phyloP scores from a whole-genome alignment of 2,329 filamentous ascomycete genomes.

The Didymella lethalis region DNA sequence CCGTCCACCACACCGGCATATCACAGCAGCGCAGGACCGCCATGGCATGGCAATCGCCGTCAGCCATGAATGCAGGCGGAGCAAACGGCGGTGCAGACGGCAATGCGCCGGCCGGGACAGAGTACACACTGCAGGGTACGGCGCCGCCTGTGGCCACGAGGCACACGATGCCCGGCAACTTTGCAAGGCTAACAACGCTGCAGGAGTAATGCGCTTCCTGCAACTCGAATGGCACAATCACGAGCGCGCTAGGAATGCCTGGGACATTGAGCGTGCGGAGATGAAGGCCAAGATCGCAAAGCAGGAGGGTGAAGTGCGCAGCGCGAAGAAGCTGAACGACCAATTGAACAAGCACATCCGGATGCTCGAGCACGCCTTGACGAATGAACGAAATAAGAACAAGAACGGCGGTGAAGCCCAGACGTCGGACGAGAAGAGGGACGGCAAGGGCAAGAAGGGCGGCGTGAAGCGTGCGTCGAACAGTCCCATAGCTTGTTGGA shows the following conservation, averaged over 20 bases:
- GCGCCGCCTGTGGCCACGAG: slow-evolving; percentile 14
- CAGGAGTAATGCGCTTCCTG: slow-evolving; percentile 98
- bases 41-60: slow-evolving; percentile 77
- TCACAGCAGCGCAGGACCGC: slow-evolving; percentile 35
- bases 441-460: slow-evolving; percentile 47
- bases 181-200: slow-evolving; percentile 27
- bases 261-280: slow-evolving; percentile 98
- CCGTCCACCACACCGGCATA: slow-evolving; percentile 36
- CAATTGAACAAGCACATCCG: slow-evolving; percentile 88
- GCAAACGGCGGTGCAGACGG: slow-evolving; percentile 58
- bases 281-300: slow-evolving; percentile 98
- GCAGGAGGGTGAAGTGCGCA: slow-evolving; percentile 86
- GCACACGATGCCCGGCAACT: slow-evolving; percentile 12
- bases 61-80: slow-evolving; percentile 66
- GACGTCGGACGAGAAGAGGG: slow-evolving; percentile 54
- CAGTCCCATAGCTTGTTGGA: slow-evolving; percentile 17
- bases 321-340: slow-evolving; percentile 87
- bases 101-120: slow-evolving; percentile 66
- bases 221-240: slow-evolving; percentile 99
- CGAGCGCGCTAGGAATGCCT: slow-evolving; percentile 95
- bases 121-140: slow-evolving; percentile 75
- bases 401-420: slow-evolving; percentile 62
- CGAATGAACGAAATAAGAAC: slow-evolving; percentile 78
- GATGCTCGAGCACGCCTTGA: slow-evolving; percentile 87
- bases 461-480: slow-evolving; percentile 31